Conservation (phyloP, 495 filamentous ascomycete genomes). For the Daldinia grandis region DNA sequence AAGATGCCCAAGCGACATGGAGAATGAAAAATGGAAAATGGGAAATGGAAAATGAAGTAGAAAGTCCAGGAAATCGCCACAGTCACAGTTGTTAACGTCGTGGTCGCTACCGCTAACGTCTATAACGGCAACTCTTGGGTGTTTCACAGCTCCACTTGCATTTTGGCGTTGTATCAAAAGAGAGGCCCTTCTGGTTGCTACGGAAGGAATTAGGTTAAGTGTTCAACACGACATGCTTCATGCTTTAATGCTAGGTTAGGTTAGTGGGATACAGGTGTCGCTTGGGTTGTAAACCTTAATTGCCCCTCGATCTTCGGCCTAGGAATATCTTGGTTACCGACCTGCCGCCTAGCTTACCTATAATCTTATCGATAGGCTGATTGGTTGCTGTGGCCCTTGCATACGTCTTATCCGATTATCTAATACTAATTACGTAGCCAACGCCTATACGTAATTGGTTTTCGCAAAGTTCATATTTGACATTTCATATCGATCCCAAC, state of each 20-base stretch:
- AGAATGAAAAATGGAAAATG: too few species aligned
- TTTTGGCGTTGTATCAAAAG: background rate
- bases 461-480: background rate
- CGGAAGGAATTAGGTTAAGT: background rate
- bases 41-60: too few species aligned
- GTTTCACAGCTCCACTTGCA: background rate
- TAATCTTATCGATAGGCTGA: background rate
- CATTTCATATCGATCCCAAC: background rate
- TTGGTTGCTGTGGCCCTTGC: background rate
- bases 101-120: background rate
- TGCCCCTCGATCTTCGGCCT: slow-evolving; percentile 25
- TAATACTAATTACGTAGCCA: slow-evolving; percentile 1
- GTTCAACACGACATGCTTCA: too few species aligned
- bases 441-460: background rate
- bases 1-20: background rate
- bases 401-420: background rate
- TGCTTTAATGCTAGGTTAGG: too few species aligned
- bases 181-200: background rate
- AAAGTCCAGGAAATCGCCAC: background rate
- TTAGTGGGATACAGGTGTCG: too few species aligned
- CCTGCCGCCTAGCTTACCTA: background rate
- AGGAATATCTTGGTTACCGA: slow-evolving; percentile 22
- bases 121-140: background rate
- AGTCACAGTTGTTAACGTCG: background rate
- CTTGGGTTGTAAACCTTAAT: background rate